A percentile compares a stretch with the other conserved stretches of the same genome.
Conservation (phyloP, 257 asterid species). For the Gentiana macrophylla region DNA sequence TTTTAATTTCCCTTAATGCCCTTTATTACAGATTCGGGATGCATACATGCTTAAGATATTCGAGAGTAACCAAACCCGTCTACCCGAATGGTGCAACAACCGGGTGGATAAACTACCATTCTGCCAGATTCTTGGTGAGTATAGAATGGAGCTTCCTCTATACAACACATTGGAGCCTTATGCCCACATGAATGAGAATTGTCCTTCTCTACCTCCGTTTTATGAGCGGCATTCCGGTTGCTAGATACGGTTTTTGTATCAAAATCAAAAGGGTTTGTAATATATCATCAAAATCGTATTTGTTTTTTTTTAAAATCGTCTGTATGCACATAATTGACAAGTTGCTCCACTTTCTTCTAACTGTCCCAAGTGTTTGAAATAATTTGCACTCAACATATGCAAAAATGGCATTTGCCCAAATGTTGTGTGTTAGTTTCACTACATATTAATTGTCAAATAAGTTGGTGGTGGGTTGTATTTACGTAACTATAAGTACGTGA, state of each 20-base stretch:
- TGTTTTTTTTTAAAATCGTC: no score
- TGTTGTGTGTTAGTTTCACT: no score
- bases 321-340: no score
- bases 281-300: no score
- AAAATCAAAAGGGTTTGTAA: no score
- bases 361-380: no score
- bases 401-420: no score
- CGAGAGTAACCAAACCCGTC: slow-evolving; percentile 58
- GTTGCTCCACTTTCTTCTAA: no score
- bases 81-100: slow-evolving; percentile 83
- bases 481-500: no score
- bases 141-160: slow-evolving; percentile 74
- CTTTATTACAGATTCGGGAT: slow-evolving; percentile 56
- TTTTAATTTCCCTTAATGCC: background rate
- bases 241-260: slow-evolving; percentile 11
- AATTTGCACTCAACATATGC: no score
- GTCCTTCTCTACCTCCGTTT: slow-evolving; percentile 85
- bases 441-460: no score
- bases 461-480: no score
- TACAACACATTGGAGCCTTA: slow-evolving; percentile 81
- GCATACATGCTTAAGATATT: slow-evolving; percentile 91
- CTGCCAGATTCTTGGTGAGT: slow-evolving; percentile 93
- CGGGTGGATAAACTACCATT: slow-evolving; percentile 50
- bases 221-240: slow-evolving; percentile 72
- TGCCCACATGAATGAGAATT: slow-evolving; percentile 82